Percentiles rank a stretch among this genome's conserved stretches.
Evolutionary conservation across 495 filamentous ascomycete genomes (phyloP).

Genomic region (Penicillium turbatum): DNA sequence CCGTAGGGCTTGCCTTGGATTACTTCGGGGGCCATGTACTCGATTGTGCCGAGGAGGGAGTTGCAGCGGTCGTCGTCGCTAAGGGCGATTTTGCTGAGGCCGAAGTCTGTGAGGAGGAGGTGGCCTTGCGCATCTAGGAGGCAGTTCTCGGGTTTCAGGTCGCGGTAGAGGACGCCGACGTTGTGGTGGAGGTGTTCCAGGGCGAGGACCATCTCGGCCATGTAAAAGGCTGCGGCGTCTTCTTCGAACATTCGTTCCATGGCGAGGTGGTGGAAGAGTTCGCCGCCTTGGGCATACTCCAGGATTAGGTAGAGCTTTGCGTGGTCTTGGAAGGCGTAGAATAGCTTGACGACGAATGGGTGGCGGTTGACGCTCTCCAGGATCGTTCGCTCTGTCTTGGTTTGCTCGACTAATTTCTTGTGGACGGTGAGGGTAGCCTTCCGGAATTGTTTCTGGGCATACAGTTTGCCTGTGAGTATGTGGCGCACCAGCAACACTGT

Average conservation of each 20-base stretch:
- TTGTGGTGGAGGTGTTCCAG: slow-evolving; percentile 87
- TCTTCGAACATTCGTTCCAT: slow-evolving; percentile 91
- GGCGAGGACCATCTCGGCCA: slow-evolving; percentile 94
- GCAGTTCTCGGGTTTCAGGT: slow-evolving; percentile 97
- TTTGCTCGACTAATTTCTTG: slow-evolving; percentile 92
- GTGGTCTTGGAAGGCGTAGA: slow-evolving; percentile 96
- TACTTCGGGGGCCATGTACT: slow-evolving; percentile 98
- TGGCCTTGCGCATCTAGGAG: slow-evolving; percentile 89
- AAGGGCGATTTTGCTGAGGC: slow-evolving; percentile 90
- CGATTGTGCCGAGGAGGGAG: slow-evolving; percentile 81
- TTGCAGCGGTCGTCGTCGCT: slow-evolving; percentile 74
- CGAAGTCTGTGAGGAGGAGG: slow-evolving; percentile 93
- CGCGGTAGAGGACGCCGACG: slow-evolving; percentile 91
- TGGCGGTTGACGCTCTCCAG: slow-evolving; percentile 93
- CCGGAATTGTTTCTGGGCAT: slow-evolving; percentile 96
- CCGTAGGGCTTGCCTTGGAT: slow-evolving; percentile 77
- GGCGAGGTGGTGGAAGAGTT: slow-evolving; percentile 85
- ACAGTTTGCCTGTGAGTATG: slow-evolving; percentile 77
- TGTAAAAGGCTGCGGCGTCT: slow-evolving; percentile 87
- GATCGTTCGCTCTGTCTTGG: slow-evolving; percentile 90
- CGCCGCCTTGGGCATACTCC: slow-evolving; percentile 96
- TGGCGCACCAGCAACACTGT: slow-evolving; percentile 92
- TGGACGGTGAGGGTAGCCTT: slow-evolving; percentile 90
- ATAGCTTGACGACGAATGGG: slow-evolving; percentile 95
- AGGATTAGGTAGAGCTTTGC: slow-evolving; percentile 97